Evolutionary conservation across 257 asterid genomes (phyloP), one percentile per base, ranked within the genome.

Genomic region (Salvia hispanica): DNA sequence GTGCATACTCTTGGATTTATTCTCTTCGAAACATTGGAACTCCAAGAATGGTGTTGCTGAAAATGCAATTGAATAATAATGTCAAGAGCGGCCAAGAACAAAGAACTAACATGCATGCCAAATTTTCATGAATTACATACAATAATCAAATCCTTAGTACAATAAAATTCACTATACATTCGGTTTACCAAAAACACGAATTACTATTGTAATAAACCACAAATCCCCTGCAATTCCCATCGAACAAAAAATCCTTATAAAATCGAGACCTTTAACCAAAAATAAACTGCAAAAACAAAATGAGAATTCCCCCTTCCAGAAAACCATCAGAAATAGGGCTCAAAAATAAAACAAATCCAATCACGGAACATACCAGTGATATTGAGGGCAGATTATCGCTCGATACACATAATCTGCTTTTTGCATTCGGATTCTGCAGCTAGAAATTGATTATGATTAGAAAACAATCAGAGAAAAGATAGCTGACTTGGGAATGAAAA

Each of bases 1-100:
- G 81, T 36, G 81, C 78, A 60, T 66, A 71, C 63, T 68, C 75
- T 78, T 78, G 82, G 52, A 59, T 48, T 77, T 58, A 80, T 77
- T 74, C 81, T 73, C 82, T 79, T 79, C 16, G 78, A 75, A 65
- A 84, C 78, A 71, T 74, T 80, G 40, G 85, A 58, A 67, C 81
- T 80, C 95, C 95, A 77, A 11, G 86, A 75, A 80, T 63, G 81
- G 63, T 73, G 82, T 74, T 71, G 72, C 96, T 85, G 97, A 64
- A 78, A 72, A 79, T 67, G 53, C 16, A 64, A 80, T 51, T 53
- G 18, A 51, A 61, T 46, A 77, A 71, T 66, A 64, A 36, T 18
- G 33, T 64, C 67, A 75, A 55, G 62, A 54, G 7, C 60, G 40
- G 69, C 64, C 64, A 61, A 51, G 21, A 73, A 66, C 46, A 48